Evolutionary conservation across 352 stramenopile genomes (phyloP), one percentile per base, ranked within the genome.

Genomic region (Globisporangium cederbergense): DNA sequence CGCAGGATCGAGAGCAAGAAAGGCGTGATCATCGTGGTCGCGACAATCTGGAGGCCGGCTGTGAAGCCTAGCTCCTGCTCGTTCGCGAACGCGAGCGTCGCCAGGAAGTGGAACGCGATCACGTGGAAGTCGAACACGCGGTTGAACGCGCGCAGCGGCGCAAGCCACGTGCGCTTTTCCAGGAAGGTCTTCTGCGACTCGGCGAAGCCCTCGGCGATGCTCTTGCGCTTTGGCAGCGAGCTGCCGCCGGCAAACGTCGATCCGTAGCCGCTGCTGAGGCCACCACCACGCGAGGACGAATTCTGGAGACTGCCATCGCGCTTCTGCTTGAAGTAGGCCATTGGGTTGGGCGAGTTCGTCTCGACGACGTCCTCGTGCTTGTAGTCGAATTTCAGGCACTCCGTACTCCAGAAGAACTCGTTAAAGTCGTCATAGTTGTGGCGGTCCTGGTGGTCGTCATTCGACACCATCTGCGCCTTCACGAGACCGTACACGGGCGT

Each of bases 391-490:
- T 91, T 84, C 28, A 99, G 82, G 66, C 97, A 99, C 2, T 88
- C 76, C n/a, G 88, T 82, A 20, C 87, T 97, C 97, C 97, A 99
- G 71, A 99, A 99, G 70, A 99, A 99, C 81, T 99, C 97, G 77
- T 99, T 99, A 67, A 99, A 98, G 70, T 99, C 97, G 51, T 99
- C 97, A 70, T 99, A 99, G 75, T 99, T 99, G 68, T 96, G 85
- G 30, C 94, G 96, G 55, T 98, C 87, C 45, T 94, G 69, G 72
- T 99, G 97, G 66, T 99, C 97, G 22, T 76, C 81, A 58, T 82
- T 90, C 5, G 77, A 89, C 40, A 95, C 78, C 82, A 99, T 97
- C 58, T 98, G 87, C 7, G 76, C 64, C 60, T 78, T 79, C 28
- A 96, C 54, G 25, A 95, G 71, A 8, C 77, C 77, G 70, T 98